Conservation (phyloP, 768 basidiomycete species). For the Rhizopogon vinicolor region DNA sequence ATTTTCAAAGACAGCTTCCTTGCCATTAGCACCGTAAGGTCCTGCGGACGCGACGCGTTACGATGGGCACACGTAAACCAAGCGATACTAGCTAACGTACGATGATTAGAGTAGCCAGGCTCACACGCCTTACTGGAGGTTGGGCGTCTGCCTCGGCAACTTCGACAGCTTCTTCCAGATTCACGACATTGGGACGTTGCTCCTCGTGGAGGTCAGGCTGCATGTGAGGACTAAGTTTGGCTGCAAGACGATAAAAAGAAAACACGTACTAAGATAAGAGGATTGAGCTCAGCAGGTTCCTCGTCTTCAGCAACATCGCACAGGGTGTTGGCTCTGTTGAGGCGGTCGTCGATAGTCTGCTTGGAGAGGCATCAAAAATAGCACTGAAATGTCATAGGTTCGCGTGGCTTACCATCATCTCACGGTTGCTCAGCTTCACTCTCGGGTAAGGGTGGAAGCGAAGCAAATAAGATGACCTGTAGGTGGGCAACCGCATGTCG, state of each 20-base stretch:
- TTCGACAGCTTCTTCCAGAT: constrained; percentile 6
- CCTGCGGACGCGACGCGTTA: constrained; percentile 12
- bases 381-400: background rate
- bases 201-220: constrained; percentile 2
- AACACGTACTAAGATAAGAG: background rate
- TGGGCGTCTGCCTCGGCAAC: background rate
- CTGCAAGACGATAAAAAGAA: background rate
- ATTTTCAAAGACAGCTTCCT: constrained; percentile 3
- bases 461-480: constrained; percentile 24
- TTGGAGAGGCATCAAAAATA: constrained; percentile 1
- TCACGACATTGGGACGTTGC: constrained; percentile 2
- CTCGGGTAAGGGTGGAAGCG: constrained; percentile 27
- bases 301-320: background rate
- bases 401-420: constrained; percentile 16
- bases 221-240: background rate
- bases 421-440: constrained; percentile 14
- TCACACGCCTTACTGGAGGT: constrained; percentile 9
- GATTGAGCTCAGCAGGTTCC: background rate
- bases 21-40: constrained; percentile 14
- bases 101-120: constrained; percentile 16
- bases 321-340: background rate
- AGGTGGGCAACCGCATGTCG: constrained; percentile 11
- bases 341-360: constrained; percentile 7
- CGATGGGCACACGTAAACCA: background rate
- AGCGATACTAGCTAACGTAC: constrained; percentile 12